phyloP scores from a whole-genome alignment of 441 rosid species.

The Jatropha multifida region DNA sequence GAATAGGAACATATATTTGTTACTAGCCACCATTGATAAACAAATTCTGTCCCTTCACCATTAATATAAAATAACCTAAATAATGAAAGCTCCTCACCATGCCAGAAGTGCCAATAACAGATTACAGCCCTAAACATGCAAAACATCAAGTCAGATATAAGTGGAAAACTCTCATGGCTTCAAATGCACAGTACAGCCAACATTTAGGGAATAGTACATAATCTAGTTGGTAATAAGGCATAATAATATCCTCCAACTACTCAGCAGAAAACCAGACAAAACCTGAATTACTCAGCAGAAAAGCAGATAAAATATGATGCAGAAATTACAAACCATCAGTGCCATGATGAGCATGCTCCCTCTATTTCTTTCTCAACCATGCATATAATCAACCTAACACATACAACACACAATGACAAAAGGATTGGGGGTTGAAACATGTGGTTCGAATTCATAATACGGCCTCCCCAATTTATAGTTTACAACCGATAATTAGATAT shows the following conservation, averaged over 20 bases:
- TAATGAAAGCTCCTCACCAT: slow-evolving; percentile 4
- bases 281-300: background rate
- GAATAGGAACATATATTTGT: background rate
- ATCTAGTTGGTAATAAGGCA: background rate
- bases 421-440: background rate
- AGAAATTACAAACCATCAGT: background rate
- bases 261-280: too few relatives aligned
- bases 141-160: slow-evolving; percentile 21
- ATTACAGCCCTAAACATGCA: slow-evolving; percentile 38
- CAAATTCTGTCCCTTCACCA: background rate
- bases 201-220: background rate
- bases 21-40: background rate
- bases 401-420: background rate
- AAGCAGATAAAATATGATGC: background rate
- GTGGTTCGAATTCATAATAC: background rate
- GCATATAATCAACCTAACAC: too few relatives aligned
- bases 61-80: background rate
- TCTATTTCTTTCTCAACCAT: background rate
- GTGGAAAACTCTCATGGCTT: background rate
- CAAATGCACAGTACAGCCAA: background rate
- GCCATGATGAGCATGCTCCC: background rate
- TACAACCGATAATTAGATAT: background rate
- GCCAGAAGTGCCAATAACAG: slow-evolving; percentile 3
- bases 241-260: background rate
- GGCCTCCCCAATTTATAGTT: background rate